Percentiles rank a stretch among this genome's conserved stretches.
phyloP scores from a whole-genome alignment of 2,329 filamentous ascomycete genomes.

The Rhynchosporium graminicola region DNA sequence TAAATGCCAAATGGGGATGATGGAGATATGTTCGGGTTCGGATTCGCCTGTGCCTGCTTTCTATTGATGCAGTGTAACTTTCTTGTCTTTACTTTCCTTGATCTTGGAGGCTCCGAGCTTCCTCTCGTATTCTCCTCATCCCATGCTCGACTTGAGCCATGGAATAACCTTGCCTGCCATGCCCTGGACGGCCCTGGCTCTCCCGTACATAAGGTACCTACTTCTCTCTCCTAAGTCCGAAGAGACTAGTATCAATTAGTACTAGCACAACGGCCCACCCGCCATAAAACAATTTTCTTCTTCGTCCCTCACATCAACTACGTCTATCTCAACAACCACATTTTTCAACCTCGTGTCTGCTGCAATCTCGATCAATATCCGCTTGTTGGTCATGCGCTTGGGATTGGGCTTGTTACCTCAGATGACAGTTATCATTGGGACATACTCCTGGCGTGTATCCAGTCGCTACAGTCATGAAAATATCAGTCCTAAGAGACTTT shows the following conservation, averaged over 20 bases:
- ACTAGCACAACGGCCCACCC: neutral
- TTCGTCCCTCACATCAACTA: neutral
- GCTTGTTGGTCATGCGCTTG: too few species aligned
- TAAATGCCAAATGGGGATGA: too few species aligned
- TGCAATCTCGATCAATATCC: too few species aligned
- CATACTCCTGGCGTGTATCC: too few species aligned
- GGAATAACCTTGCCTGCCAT: neutral
- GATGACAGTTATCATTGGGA: too few species aligned
- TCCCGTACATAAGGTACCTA: neutral
- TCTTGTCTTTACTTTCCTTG: neutral
- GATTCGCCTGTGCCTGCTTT: slow-evolving; percentile 5
- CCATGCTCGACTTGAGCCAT: neutral
- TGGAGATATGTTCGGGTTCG: neutral
- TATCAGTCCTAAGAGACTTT: too few species aligned
- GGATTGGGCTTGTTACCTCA: too few species aligned
- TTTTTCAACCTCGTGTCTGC: too few species aligned
- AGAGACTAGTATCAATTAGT: neutral
- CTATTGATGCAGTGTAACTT: neutral
- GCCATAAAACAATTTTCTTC: slow-evolving; percentile 12
- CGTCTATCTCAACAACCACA: neutral
- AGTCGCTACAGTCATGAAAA: too few species aligned
- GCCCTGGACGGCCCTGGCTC: neutral
- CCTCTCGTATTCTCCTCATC: neutral
- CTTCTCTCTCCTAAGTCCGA: neutral
- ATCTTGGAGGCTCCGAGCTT: neutral